Evolutionary conservation across 2,329 filamentous ascomycete species (phyloP).

Genomic region (Coniella vitis): DNA sequence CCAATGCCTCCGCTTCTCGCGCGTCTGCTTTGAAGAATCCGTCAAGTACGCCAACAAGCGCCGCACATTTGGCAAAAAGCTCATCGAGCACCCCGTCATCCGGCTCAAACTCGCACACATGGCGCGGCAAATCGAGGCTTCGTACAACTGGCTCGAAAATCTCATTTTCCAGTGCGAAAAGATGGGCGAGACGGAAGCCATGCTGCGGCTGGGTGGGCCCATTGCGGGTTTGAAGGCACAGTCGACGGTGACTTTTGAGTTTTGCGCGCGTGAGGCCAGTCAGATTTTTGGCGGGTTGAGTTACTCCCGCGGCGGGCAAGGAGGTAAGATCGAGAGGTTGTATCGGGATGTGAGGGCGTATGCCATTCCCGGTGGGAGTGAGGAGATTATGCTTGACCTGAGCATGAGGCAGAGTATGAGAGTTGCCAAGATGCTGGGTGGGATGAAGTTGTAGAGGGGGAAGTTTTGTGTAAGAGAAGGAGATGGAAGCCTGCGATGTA

Average conservation of each 20-base stretch:
- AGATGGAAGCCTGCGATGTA: background rate
- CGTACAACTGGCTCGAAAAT: constrained; percentile 95
- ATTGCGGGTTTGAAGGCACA: constrained; percentile 95
- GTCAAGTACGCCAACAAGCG: constrained; percentile 98
- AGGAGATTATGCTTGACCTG: constrained; percentile 98
- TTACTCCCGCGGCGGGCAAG: constrained; percentile 89
- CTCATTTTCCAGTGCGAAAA: constrained; percentile 86
- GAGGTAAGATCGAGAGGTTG: constrained; percentile 87
- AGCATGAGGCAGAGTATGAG: constrained; percentile 68
- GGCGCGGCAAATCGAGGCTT: constrained; percentile 95
- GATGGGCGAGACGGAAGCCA: constrained; percentile 92
- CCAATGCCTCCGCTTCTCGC: constrained; percentile 89
- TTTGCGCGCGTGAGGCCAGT: constrained; percentile 90
- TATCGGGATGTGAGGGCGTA: constrained; percentile 95
- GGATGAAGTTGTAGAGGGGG: constrained; percentile 80
- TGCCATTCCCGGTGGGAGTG: constrained; percentile 77
- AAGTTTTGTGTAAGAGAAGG: background rate
- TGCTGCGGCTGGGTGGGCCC: constrained; percentile 89
- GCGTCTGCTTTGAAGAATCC: constrained; percentile 94
- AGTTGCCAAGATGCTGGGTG: constrained; percentile 74
- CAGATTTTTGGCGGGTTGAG: constrained; percentile 96
- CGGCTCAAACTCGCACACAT: constrained; percentile 97
- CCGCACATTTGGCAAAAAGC: constrained; percentile 89
- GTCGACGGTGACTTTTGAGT: constrained; percentile 90
- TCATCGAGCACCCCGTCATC: constrained; percentile 95